Percentiles rank a stretch among this genome's conserved stretches.
These are phyloP conservation scores for Hypericum androsaemum DNA, from an alignment of 345 rosid species.

Conservation along the genomic window DNA sequence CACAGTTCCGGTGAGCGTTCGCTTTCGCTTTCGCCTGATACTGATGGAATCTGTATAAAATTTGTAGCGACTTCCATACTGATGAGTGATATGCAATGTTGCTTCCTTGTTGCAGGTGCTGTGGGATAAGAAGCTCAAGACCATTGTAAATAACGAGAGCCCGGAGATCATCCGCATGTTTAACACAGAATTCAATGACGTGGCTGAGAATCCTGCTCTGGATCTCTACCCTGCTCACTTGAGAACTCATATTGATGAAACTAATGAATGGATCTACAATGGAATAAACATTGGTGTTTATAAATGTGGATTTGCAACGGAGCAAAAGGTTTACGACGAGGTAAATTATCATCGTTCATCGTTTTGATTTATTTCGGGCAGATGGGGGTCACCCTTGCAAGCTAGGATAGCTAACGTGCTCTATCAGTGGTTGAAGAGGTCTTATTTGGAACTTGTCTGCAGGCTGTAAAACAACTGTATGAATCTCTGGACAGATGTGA, in stretches of 20 bases:
- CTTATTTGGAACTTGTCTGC: neutral
- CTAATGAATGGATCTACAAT: constrained; percentile 32
- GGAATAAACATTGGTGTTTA: constrained; percentile 41
- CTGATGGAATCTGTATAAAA: neutral
- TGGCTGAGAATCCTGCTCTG: constrained; percentile 38
- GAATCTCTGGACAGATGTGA: constrained; percentile 76
- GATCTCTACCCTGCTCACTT: constrained; percentile 34
- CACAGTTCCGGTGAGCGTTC: constrained; percentile 73
- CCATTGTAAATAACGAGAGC: constrained; percentile 41
- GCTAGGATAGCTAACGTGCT: neutral
- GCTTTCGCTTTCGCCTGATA: no score
- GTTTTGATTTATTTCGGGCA: neutral
- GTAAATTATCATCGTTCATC: constrained; percentile 8
- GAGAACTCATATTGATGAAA: constrained; percentile 28
- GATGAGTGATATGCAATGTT: constrained; percentile 5
- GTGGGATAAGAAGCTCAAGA: constrained; percentile 49
- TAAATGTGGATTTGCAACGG: constrained; percentile 42
- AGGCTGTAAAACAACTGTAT: constrained; percentile 63
- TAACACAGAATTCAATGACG: constrained; percentile 36
- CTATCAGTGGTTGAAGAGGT: neutral
- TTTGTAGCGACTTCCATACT: neutral
- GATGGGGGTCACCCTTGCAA: no score
- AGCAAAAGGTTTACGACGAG: constrained; percentile 41
- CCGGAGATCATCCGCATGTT: constrained; percentile 40
- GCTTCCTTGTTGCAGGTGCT: constrained; percentile 23